Percentiles rank a stretch among this genome's conserved stretches.
Conservation (phyloP, 1,139 yeast genomes). For the Lodderomyces beijingensis region DNA sequence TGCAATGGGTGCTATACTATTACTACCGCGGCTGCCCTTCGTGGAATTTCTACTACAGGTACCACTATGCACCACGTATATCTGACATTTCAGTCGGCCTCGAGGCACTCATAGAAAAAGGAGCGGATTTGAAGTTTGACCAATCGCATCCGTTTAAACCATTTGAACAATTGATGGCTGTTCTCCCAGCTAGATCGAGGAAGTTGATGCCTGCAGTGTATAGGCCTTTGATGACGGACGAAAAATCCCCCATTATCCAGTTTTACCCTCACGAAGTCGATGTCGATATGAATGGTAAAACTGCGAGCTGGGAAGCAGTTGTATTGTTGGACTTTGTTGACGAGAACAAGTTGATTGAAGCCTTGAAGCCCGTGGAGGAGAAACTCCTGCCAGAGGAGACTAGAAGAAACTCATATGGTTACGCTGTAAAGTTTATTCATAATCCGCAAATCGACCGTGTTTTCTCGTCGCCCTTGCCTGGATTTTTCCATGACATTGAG, state of each 20-base stretch:
- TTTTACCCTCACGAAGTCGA: slow-evolving; percentile 90
- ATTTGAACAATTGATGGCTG: slow-evolving; percentile 97
- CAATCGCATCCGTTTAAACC: slow-evolving; percentile 82
- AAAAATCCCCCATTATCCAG: slow-evolving; percentile 80
- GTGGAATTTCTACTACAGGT: slow-evolving; percentile 90
- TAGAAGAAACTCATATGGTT: slow-evolving; percentile 70
- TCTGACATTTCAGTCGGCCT: slow-evolving; percentile 78
- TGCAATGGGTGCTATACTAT: slow-evolving; percentile 92
- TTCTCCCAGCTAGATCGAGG: slow-evolving; percentile 88
- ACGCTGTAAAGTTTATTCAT: slow-evolving; percentile 59
- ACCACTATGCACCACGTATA: slow-evolving; percentile 90
- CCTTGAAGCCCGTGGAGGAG: slow-evolving; percentile 61
- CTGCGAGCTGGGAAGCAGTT: slow-evolving; percentile 97
- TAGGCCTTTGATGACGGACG: slow-evolving; percentile 85
- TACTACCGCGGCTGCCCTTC: slow-evolving; percentile 88
- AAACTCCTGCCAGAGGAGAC: slow-evolving; percentile 66
- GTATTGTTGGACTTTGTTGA: slow-evolving; percentile 94
- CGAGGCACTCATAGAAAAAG: slow-evolving; percentile 38
- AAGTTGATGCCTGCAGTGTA: slow-evolving; percentile 73
- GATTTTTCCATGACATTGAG: slow-evolving; percentile 70
- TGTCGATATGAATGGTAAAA: slow-evolving; percentile 89
- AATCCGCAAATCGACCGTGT: slow-evolving; percentile 73
- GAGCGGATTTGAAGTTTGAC: slow-evolving; percentile 54
- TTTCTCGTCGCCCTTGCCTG: slow-evolving; percentile 76
- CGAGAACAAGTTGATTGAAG: slow-evolving; percentile 64